phyloP scores from a whole-genome alignment of 2,329 filamentous ascomycete species.

The Ciborinia camelliae region DNA sequence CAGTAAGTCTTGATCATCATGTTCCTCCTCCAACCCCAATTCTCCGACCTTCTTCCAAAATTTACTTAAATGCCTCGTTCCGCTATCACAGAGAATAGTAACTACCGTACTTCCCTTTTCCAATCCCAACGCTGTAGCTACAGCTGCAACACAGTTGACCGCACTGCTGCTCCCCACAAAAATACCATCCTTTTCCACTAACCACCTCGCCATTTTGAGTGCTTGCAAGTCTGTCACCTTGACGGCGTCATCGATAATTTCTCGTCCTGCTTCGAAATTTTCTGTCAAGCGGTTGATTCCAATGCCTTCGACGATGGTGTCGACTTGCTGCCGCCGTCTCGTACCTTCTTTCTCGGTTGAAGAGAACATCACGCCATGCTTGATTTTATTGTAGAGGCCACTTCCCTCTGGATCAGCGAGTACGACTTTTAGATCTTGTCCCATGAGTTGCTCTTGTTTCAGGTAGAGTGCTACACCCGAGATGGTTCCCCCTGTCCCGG shows the following conservation, averaged over 20 bases:
- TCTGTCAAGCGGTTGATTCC: slow-evolving; percentile 92
- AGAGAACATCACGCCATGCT: slow-evolving; percentile 95
- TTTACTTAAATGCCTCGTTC: slow-evolving; percentile 77
- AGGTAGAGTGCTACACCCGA: slow-evolving; percentile 81
- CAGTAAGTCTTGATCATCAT: slow-evolving; percentile 48
- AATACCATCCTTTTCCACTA: slow-evolving; percentile 92
- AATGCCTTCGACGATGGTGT: slow-evolving; percentile 93
- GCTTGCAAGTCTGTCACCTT: slow-evolving; percentile 87
- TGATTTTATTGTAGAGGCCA: slow-evolving; percentile 86
- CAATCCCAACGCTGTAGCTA: slow-evolving; percentile 61
- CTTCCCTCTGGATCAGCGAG: slow-evolving; percentile 93
- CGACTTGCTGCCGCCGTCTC: slow-evolving; percentile 82
- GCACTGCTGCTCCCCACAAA: slow-evolving; percentile 93
- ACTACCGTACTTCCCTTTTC: slow-evolving; percentile 63
- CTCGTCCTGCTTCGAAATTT: slow-evolving; percentile 85
- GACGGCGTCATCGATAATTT: slow-evolving; percentile 86
- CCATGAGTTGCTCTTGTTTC: slow-evolving; percentile 55
- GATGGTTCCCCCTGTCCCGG: slow-evolving; percentile 91
- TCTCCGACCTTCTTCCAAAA: slow-evolving; percentile 75
- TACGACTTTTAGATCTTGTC: slow-evolving; percentile 58
- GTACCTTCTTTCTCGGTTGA: slow-evolving; percentile 87
- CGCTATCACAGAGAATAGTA: slow-evolving; percentile 83
- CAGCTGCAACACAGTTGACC: slow-evolving; percentile 89
- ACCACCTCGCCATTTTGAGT: slow-evolving; percentile 88
- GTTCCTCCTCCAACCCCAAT: slow-evolving; percentile 61